Conservation (phyloP, 2,329 filamentous ascomycete genomes). For the Escovopsis sp. region DNA sequence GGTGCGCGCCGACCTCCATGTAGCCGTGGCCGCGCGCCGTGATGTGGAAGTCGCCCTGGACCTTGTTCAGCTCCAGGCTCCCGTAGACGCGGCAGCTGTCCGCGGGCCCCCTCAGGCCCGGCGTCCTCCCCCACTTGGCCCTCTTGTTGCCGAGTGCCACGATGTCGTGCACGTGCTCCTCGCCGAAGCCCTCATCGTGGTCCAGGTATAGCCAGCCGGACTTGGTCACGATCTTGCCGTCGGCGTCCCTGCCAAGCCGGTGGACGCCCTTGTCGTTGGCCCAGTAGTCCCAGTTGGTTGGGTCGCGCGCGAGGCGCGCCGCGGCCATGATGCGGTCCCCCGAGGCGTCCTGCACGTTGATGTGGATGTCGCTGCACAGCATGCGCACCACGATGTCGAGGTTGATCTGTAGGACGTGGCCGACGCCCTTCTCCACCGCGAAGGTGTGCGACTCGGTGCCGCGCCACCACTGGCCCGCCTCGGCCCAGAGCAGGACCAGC, state of each 20-base stretch:
- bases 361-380: slow-evolving; percentile 73
- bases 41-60: slow-evolving; percentile 96
- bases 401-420: slow-evolving; percentile 83
- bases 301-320: slow-evolving; percentile 55
- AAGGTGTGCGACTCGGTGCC: slow-evolving; percentile 82
- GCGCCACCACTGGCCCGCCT: slow-evolving; percentile 69
- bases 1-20: slow-evolving; percentile 57
- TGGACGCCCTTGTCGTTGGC: slow-evolving; percentile 53
- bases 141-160: slow-evolving; percentile 51
- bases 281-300: slow-evolving; percentile 75
- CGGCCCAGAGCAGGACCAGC: slow-evolving; percentile 58
- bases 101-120: slow-evolving; percentile 40
- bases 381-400: slow-evolving; percentile 85
- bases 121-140: slow-evolving; percentile 62
- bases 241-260: slow-evolving; percentile 38
- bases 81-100: slow-evolving; percentile 86
- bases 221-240: slow-evolving; percentile 41
- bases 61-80: slow-evolving; percentile 83
- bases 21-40: slow-evolving; percentile 95
- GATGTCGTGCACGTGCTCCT: slow-evolving; percentile 87
- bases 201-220: slow-evolving; percentile 36
- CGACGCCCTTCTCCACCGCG: slow-evolving; percentile 81
- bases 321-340: slow-evolving; percentile 84
- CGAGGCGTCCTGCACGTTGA: slow-evolving; percentile 93
- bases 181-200: slow-evolving; percentile 53